These are phyloP conservation scores for Saturnispora diversa DNA, from an alignment of 805 yeast genomes.

Conservation along the genomic window DNA sequence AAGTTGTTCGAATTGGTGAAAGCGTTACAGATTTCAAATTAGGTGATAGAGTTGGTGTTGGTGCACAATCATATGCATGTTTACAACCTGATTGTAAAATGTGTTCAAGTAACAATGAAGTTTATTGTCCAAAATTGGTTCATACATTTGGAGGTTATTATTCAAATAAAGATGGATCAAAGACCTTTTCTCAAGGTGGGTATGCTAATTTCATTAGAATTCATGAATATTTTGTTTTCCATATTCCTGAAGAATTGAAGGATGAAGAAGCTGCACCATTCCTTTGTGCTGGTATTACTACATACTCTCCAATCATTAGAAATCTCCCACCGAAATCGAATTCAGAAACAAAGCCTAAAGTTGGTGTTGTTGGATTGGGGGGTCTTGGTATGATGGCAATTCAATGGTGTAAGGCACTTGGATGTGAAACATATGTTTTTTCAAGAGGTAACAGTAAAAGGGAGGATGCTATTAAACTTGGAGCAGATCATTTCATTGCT, in stretches of 20 bases:
- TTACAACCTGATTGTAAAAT: conserved; percentile 41
- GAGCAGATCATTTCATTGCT: conserved; percentile 48
- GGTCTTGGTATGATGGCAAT: conserved; percentile 63
- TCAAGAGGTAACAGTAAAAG: conserved; percentile 44
- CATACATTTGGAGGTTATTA: conserved; percentile 31
- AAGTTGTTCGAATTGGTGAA: conserved; percentile 51
- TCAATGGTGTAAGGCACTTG: conserved; percentile 51
- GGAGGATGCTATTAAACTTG: conserved; percentile 44
- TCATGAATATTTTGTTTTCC: conserved; percentile 54
- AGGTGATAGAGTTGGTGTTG: conserved; percentile 77
- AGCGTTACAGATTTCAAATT: conserved; percentile 42
- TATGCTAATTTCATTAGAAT: conserved; percentile 60
- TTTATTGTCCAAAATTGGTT: conserved; percentile 31
- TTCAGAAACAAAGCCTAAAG: conserved; percentile 32
- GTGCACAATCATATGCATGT: conserved; percentile 63
- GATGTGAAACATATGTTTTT: conserved; percentile 54
- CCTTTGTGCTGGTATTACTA: conserved; percentile 73
- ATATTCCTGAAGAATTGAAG: conserved; percentile 48
- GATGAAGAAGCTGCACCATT: conserved; percentile 59
- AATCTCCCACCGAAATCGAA: conserved; percentile 25
- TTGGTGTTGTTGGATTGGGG: conserved; percentile 58
- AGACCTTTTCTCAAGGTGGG: conserved; percentile 49
- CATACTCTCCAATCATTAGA: conserved; percentile 57
- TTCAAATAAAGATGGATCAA: conserved; percentile 23
- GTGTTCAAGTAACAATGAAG: conserved; percentile 47